Conservation (phyloP, 148 eudicot genomes). For the Diospyros kaki region DNA sequence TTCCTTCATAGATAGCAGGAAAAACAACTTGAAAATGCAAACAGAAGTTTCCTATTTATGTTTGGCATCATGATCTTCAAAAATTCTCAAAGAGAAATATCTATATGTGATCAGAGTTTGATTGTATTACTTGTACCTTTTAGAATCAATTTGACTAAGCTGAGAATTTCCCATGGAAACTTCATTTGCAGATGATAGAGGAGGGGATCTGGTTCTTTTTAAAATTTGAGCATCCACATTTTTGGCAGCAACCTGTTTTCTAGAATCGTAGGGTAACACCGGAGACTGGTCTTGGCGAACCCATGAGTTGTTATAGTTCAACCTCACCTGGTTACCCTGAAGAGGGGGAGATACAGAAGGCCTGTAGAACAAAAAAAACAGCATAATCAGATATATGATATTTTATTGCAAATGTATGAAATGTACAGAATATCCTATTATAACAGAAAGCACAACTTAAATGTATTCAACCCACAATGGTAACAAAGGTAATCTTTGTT, state of each 20-base stretch:
- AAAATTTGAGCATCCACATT: constrained; percentile 23
- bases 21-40: no score
- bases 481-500: no score
- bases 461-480: not conserved
- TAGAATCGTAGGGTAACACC: constrained; percentile 13
- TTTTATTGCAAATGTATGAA: not conserved
- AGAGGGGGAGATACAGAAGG: constrained; percentile 19
- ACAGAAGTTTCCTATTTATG: not conserved
- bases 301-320: constrained; percentile 19
- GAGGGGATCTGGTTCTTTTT: constrained; percentile 29
- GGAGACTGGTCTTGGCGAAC: constrained; percentile 16
- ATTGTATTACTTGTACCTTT: constrained; percentile 23
- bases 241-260: constrained; percentile 14
- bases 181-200: constrained; percentile 18
- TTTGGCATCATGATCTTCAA: not conserved
- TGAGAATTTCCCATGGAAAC: constrained; percentile 17
- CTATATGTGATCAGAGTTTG: not conserved
- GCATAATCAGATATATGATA: not conserved
- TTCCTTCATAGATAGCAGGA: not conserved
- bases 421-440: not conserved
- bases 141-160: constrained; percentile 11
- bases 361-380: constrained; percentile 20
- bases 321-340: constrained; percentile 19
- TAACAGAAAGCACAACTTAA: not conserved
- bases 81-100: not conserved